Base-by-base conservation (phyloP, 1,284 basidiomycete genomes). In the Ganoderma lucidum region DNA sequence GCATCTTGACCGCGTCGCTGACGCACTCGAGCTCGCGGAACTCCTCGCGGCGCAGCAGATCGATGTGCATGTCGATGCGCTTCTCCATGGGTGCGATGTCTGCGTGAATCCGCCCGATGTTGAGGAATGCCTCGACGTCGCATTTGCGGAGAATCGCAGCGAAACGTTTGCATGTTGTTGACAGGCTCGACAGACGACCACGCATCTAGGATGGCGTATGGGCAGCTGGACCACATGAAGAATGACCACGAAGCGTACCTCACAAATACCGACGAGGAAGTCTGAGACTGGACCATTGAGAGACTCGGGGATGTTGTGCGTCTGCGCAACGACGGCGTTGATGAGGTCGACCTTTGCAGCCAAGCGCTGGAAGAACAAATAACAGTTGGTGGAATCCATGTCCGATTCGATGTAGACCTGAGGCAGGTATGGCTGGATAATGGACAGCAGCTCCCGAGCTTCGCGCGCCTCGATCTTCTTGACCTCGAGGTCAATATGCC, bases 11-110 rank as follows among this genome's bases (percentile, higher is more conserved):
- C 60, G 98, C 87, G 76, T 98, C 97, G 73, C 87, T 91, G 17
- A 94, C 95, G 80, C 96, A 98, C 74, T 98, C 96, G 80, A 91
- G 88, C 81, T 97, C 97, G 56, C 93, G 88, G 83, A 99, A 96
- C 80, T 96, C 96, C 74, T 98, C 96, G 56, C 90, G 86, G 60
- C 93, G 87, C 15, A 98, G 83, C 41, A 93, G 85, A 64, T 94
- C 93, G 69, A 99, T 89, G 79, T 97, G 97, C 80, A 93, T 91
- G 77, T 99, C 96, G 65, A 99, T 88, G 53, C 94, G 89, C 79
- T 93, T 94, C 83, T 99, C 97, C 78, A 98, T 90, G 0, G 93
- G 93, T 0, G 89, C 88, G 48, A 98, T 87, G 72, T 99, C 97
- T 9, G 88, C 87, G 74, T 91, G 95, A 37, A 98, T 86, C 39